Evolutionary conservation across 805 yeast species (phyloP), one percentile per base, ranked within the genome.

Genomic region (Myxozyma melibiosi): DNA sequence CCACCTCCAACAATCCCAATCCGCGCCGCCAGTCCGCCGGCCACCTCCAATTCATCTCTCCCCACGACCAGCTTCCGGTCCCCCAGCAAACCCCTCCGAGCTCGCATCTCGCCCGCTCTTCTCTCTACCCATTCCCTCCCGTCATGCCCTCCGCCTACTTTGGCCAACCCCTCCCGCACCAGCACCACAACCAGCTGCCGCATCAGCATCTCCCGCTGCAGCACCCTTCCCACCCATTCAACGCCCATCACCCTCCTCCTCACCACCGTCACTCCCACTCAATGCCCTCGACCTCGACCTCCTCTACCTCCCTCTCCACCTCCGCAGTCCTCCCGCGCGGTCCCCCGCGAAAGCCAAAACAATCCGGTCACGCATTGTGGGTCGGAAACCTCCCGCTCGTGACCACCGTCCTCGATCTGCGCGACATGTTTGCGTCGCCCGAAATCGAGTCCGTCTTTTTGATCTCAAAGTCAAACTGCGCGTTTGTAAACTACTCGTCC

Each of bases 301-400:
- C 53, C 20, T 27, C 52, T 14, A 37, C 50, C 3, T 31, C 55
- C 5, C 8, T 42, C 3, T 34, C 55, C 6, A 13, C 41, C 14
- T n/a, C 34, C 25, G 22, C 60, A 2, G 16, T 45, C 2, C 54
- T 58, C 8, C 69, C 69, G 2, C 62, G 73, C 76, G 75, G 57
- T 65, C 82, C 69, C 68, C 79, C 64, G 71, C 74, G 65, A 73
- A 81, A 43, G 45, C 74, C 75, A 1, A 72, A 70, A 5, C 73
- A 67, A 37, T 62, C 72, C 9, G 74, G 73, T 13, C 71, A 65
- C 51, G 76, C 79, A 0, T 78, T 76, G 51, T 82, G 84, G 71
- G 85, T 73, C 8, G 78, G 78, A 5, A 75, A 75, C 53, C 61
- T 75, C 11, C 75, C 78, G 11, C 63, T 67, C 9, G 64, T 61